A percentile compares a stretch with the other conserved stretches of the same genome.
These are phyloP conservation scores for Rhododendron williamsianum DNA, from an alignment of 148 eudicot genomes.

Conservation along the genomic window DNA sequence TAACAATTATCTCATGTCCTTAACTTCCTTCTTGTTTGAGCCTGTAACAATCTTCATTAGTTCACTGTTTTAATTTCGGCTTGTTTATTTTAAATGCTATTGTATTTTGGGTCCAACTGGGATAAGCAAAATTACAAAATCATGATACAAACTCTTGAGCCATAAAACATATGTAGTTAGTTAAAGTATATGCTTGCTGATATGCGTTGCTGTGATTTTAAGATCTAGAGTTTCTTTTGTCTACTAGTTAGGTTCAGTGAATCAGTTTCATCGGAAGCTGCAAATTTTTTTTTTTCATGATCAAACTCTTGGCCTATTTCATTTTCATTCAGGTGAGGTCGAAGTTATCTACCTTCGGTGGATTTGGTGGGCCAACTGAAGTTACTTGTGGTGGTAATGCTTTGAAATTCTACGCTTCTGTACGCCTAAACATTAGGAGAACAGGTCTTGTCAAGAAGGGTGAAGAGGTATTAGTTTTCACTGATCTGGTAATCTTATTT, in stretches of 20 bases:
- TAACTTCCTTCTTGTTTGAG: background rate
- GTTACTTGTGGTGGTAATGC: conserved; percentile 99
- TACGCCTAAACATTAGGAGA: conserved; percentile 83
- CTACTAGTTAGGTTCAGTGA: background rate
- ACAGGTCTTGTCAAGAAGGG: conserved; percentile 79
- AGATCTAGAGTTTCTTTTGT: background rate
- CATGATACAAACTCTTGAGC: background rate
- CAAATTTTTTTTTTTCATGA: background rate
- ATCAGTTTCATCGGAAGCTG: conserved; percentile 1
- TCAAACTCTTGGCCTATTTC: conserved; percentile 11
- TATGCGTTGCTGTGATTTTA: conserved; percentile 5
- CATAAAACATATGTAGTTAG: background rate
- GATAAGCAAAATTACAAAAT: background rate
- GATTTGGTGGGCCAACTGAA: conserved; percentile 83
- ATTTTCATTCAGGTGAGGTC: conserved; percentile 56
- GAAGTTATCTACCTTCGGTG: conserved; percentile 69
- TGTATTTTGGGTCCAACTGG: background rate
- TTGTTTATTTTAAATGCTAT: background rate
- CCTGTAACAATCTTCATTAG: background rate
- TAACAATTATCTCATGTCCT: background rate
- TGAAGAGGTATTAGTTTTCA: conserved; percentile 65
- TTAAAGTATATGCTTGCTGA: background rate
- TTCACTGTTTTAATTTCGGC: background rate
- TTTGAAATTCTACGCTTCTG: conserved; percentile 91
- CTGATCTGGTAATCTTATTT: conserved; percentile 3